These are phyloP conservation scores for Acrocalymma vagum DNA, from an alignment of 2,329 filamentous ascomycete species.

Conservation along the genomic window DNA sequence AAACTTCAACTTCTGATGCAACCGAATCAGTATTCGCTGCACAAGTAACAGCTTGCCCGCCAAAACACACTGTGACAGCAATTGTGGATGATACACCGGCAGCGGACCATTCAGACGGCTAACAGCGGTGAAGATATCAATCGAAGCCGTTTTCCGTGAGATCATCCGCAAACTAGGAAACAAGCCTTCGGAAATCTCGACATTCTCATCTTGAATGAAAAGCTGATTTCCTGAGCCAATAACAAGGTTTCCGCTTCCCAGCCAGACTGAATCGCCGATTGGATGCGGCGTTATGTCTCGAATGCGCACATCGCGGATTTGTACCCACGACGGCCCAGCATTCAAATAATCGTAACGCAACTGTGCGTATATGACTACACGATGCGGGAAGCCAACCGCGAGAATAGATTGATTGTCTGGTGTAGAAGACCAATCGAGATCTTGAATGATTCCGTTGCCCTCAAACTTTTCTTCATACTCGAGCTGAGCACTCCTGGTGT, in stretches of 20 bases:
- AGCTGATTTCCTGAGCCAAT: slow-evolving; percentile 92
- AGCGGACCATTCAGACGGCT: slow-evolving; percentile 86
- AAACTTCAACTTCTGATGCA: slow-evolving; percentile 82
- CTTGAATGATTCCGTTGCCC: slow-evolving; percentile 77
- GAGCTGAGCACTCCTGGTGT: slow-evolving; percentile 80
- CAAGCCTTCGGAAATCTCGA: slow-evolving; percentile 70
- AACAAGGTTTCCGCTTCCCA: slow-evolving; percentile 83
- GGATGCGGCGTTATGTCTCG: slow-evolving; percentile 85
- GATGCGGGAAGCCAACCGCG: slow-evolving; percentile 90
- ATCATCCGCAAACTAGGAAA: slow-evolving; percentile 64
- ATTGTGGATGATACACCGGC: slow-evolving; percentile 91
- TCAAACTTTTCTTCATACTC: slow-evolving; percentile 83
- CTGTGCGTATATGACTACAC: slow-evolving; percentile 82
- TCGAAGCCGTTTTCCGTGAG: slow-evolving; percentile 58
- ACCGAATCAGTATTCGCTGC: slow-evolving; percentile 73
- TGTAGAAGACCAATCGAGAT: slow-evolving; percentile 94
- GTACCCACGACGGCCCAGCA: slow-evolving; percentile 87
- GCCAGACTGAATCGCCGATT: slow-evolving; percentile 93
- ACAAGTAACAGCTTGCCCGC: slow-evolving; percentile 78
- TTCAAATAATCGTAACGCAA: slow-evolving; percentile 92
- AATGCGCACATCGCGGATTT: slow-evolving; percentile 83
- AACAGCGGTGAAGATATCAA: slow-evolving; percentile 83
- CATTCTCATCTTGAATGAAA: slow-evolving; percentile 81
- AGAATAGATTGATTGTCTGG: slow-evolving; percentile 88
- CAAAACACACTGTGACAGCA: slow-evolving; percentile 85